Conservation (phyloP, 108 stramenopile genomes). For the Skeletonema grethae region DNA sequence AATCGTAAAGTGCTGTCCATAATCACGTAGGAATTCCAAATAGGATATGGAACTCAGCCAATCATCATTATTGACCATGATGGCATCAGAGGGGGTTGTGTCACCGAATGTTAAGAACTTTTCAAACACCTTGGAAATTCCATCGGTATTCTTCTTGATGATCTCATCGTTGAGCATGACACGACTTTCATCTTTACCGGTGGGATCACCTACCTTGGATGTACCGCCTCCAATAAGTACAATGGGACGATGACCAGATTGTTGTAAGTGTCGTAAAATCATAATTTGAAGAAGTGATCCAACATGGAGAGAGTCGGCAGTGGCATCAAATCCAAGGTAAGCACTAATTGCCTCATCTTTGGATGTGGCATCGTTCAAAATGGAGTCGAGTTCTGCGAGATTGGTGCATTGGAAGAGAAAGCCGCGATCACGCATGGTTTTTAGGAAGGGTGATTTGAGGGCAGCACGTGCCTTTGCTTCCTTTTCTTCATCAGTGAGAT, state of each 20-base stretch:
- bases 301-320: constrained; percentile 96
- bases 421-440: constrained; percentile 82
- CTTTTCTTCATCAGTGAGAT: not conserved
- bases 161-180: constrained; percentile 83
- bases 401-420: constrained; percentile 89
- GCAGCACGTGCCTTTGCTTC: constrained; percentile 60
- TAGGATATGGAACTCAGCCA: constrained; percentile 87
- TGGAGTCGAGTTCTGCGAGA: constrained; percentile 65
- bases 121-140: constrained; percentile 84
- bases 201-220: constrained; percentile 97
- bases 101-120: constrained; percentile 80
- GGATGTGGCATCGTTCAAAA: constrained; percentile 32
- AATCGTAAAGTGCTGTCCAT: constrained; percentile 96
- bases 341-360: constrained; percentile 49
- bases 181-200: constrained; percentile 95
- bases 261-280: constrained; percentile 94
- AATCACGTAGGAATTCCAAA: constrained; percentile 93
- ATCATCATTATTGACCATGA: constrained; percentile 96
- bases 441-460: constrained; percentile 75
- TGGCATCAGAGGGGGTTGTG: constrained; percentile 60
- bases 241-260: constrained; percentile 85
- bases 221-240: constrained; percentile 96
- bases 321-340: constrained; percentile 98
- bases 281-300: constrained; percentile 97
- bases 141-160: constrained; percentile 77